Base-by-base conservation (phyloP, 768 basidiomycete species). In the Inosperma sp. region DNA sequence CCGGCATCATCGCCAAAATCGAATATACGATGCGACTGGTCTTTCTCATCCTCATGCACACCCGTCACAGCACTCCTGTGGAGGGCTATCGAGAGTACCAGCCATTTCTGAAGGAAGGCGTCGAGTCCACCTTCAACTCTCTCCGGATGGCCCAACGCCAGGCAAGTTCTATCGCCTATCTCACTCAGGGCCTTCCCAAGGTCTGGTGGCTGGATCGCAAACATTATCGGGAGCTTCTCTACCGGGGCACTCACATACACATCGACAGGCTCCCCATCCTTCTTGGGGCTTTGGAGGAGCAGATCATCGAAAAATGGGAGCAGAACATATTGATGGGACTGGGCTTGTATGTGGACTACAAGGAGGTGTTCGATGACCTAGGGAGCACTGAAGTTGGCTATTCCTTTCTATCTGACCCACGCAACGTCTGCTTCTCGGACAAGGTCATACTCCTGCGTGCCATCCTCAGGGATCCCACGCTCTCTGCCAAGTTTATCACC, bases 161-260 rank as follows among this genome's bases (percentile, higher is more conserved):
- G n/a, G 59, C 62, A 0, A 44, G 55, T 2, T 19, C 57, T 8
- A 46, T 62, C 8, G 59, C 53, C 0, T 55, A 51, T 21, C 4
- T 17, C 3, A 49, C 53, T 8, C 41, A 53, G 21, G 21, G 51
- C 0, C 30, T 56, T 3, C 60, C 64, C 1, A 22, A 13, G 6
- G 30, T 62, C 5, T 56, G 45, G 35, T 65, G 64, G 64, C 5
- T 43, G 2, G 59, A 63, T 26, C 48, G 49, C 1, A 49, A 53
- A 5, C 16, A 34, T 1, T 60, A 42, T n/a, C 1, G 17, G 0
- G 29, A 33, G 4, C 48, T 64, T 36, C 50, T 61, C 13, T 65
- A 57, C 27, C 10, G 47, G 1, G 62, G 64, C 5, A 40, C 55
- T 7, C 34, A 34, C 2, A 48, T 65, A 7, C 26, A 50, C 0